A percentile compares a stretch with the other conserved stretches of the same genome.
Conservation (phyloP, 306 rosid genomes). For the Cercis canadensis region DNA sequence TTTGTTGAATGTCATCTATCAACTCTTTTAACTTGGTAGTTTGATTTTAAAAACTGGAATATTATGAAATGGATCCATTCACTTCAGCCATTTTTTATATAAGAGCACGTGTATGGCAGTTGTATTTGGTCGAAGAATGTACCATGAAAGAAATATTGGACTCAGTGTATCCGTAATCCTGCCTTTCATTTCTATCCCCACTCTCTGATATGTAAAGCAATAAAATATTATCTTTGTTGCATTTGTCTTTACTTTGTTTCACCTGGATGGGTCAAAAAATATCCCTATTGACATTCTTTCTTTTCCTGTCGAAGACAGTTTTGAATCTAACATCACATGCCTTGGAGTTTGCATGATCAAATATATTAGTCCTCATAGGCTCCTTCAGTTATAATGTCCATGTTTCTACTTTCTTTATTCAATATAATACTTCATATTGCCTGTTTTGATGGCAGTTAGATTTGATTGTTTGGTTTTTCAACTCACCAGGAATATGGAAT, state of each 20-base stretch:
- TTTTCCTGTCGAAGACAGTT: not conserved
- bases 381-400: slow-evolving; percentile 10
- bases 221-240: not conserved
- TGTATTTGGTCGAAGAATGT: not conserved
- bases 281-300: slow-evolving; percentile 11
- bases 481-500: slow-evolving; percentile 84
- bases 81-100: slow-evolving; percentile 1
- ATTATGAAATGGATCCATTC: slow-evolving; percentile 5
- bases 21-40: not conserved
- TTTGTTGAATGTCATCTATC: slow-evolving; percentile 1
- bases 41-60: slow-evolving; percentile 10
- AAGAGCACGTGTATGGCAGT: slow-evolving; percentile 7
- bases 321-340: not conserved
- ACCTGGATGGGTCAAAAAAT: slow-evolving; percentile 9
- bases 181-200: slow-evolving; percentile 3
- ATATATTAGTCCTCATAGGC: slow-evolving; percentile 1
- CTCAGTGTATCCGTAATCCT: not conserved
- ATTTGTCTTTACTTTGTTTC: not conserved
- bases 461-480: slow-evolving; percentile 28
- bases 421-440: slow-evolving; percentile 5
- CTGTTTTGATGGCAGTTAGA: not conserved
- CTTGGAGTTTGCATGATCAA: slow-evolving; percentile 1
- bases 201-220: not conserved
- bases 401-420: slow-evolving; percentile 30
- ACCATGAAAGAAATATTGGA: slow-evolving; percentile 2